A percentile compares a stretch with the other conserved stretches of the same genome.
Evolutionary conservation across 306 rosid species (phyloP).

Genomic region (Lathyrus tuberosus): DNA sequence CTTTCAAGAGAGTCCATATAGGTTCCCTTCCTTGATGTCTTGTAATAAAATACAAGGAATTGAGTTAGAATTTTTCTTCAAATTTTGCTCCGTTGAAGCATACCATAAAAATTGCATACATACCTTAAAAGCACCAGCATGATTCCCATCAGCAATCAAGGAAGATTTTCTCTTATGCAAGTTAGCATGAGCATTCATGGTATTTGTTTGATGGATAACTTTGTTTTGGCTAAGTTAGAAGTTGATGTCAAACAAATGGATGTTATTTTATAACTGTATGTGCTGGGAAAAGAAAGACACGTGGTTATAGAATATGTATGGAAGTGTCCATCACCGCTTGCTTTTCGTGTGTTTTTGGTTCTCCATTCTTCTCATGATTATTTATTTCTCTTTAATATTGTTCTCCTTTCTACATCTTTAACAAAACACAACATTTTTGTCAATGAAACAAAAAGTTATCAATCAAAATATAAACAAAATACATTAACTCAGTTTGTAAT

Average conservation of each 20-base stretch:
- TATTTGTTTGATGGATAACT: conserved; percentile 25
- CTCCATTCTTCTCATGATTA: too few species aligned
- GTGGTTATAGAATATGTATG: conserved; percentile 33
- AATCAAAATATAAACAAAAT: too few species aligned
- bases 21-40: conserved; percentile 40
- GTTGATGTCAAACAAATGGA: not conserved
- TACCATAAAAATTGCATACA: conserved; percentile 3
- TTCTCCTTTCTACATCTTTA: too few species aligned
- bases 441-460: too few species aligned
- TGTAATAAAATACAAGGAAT: conserved; percentile 21
- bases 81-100: too few species aligned
- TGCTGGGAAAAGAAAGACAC: conserved; percentile 31
- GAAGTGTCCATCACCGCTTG: conserved; percentile 48
- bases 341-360: not conserved
- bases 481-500: too few species aligned
- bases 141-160: conserved; percentile 16
- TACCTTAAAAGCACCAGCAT: conserved; percentile 44
- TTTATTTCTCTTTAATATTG: too few species aligned
- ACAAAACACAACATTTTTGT: too few species aligned
- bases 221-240: conserved; percentile 24
- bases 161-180: conserved; percentile 42
- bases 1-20: conserved; percentile 32
- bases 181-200: conserved; percentile 38
- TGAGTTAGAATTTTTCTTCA: not conserved
- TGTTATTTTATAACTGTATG: not conserved